Evolutionary conservation across 2,329 filamentous ascomycete species (phyloP), one percentile per base, ranked within the genome.

Genomic region (Cytospora leucostoma): DNA sequence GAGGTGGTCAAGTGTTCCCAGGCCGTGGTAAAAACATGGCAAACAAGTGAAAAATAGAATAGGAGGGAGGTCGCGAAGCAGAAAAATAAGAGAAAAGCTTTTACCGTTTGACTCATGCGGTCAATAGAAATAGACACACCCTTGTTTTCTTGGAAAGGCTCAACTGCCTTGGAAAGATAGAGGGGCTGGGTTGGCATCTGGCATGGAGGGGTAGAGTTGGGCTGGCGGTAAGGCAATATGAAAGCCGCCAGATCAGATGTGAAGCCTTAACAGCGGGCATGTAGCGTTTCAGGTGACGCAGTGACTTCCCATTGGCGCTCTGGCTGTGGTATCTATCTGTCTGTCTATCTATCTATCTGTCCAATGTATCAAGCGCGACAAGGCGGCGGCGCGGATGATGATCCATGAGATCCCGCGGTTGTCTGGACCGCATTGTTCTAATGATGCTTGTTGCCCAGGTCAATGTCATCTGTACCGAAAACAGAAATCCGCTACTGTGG

Each of bases 201-300:
- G 56, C 56, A 63, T 60, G 60, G 64, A 63, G 61, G 64, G 63
- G 63, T 54, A 50, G 57, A 54, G 56, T 56, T 54, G 57, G 61
- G 62, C 62, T 55, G 61, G 64, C 57, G 56, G 38, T 62, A 63
- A 63, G 57, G 61, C 64, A 63, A 47, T 53, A 51, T 50, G 54
- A 58, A 56, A 56, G 55, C 53, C 53, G 53, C 51, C 15, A 40
- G 49, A 37, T 52, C 38, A 44, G 34, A 49, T 38, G 64, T 65
- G 40, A 33, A 40, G 37, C 61, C 40, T 35, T 65, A 65, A 58
- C 64, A 65, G 27, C 17, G 10, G 8, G 21, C 2, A 44, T 10
- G 64, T 62, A 60, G 53, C 61, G 57, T 61, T 65, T 63, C 57
- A 61, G 15, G n/a, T 51, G 35, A 5, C 7, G 53, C 56, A 51